Conservation (phyloP, 2,329 filamentous ascomycete genomes). For the Coniochaeta pulveracea region DNA sequence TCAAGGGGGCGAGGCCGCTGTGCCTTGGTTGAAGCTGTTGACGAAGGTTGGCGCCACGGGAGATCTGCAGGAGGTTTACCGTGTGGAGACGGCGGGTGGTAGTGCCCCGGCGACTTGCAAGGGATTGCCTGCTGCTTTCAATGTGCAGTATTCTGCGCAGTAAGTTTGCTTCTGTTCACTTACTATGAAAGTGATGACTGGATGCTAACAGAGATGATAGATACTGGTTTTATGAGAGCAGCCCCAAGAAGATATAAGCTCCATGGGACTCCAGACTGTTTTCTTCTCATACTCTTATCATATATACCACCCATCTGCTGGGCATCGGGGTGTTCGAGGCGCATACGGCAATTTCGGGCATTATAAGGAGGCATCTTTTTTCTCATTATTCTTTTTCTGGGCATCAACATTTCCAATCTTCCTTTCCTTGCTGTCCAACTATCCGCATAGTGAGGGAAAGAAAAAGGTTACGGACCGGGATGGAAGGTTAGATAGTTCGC, state of each 20-base stretch:
- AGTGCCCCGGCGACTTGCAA: slow-evolving; percentile 62
- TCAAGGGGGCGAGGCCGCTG: slow-evolving; percentile 52
- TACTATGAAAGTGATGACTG: too few relatives aligned
- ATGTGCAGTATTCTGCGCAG: slow-evolving; percentile 72
- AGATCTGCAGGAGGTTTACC: slow-evolving; percentile 64
- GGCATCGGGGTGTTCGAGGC: slow-evolving; percentile 2
- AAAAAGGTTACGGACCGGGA: too few relatives aligned
- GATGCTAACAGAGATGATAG: slow-evolving; percentile 11
- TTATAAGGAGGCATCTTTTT: slow-evolving; percentile 1
- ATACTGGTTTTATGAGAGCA: slow-evolving; percentile 25
- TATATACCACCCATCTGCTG: neutral
- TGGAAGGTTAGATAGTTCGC: too few relatives aligned
- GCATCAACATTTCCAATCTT: too few relatives aligned
- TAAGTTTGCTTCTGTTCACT: slow-evolving; percentile 44
- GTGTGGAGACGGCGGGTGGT: slow-evolving; percentile 76
- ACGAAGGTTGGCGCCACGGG: slow-evolving; percentile 43
- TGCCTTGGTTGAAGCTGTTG: slow-evolving; percentile 70
- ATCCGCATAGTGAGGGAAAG: too few relatives aligned
- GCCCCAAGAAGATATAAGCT: slow-evolving; percentile 2
- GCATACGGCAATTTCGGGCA: neutral
- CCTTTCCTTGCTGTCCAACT: too few relatives aligned
- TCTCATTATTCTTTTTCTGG: slow-evolving; percentile 1
- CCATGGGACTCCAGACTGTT: neutral
- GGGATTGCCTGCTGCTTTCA: slow-evolving; percentile 50
- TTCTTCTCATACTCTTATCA: neutral